Evolutionary conservation across 1,139 yeast species (phyloP).

Genomic region (Hyphopichia wangnamkhiaoensis): DNA sequence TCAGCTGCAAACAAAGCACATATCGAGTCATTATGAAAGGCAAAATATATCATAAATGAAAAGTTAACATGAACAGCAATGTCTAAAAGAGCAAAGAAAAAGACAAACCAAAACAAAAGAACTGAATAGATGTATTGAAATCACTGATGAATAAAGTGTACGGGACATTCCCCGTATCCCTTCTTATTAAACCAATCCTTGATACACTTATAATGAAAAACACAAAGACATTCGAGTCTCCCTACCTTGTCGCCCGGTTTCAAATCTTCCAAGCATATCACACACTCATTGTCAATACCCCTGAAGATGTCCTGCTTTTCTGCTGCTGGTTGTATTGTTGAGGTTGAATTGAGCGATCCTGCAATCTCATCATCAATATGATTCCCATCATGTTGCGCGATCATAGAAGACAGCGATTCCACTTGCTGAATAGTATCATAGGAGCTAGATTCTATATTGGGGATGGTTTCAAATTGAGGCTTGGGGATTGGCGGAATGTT

Average conservation of each 20-base stretch:
- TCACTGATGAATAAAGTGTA: slow-evolving; percentile 53
- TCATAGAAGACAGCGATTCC: slow-evolving; percentile 1
- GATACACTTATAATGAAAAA: slow-evolving; percentile 88
- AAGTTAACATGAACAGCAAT: neutral
- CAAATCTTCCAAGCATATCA: slow-evolving; percentile 89
- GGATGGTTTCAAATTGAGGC: slow-evolving; percentile 41
- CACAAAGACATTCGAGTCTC: slow-evolving; percentile 89
- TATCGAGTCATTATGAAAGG: too few relatives aligned
- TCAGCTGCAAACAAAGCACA: too few relatives aligned
- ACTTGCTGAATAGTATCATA: slow-evolving; percentile 14
- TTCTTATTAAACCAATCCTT: slow-evolving; percentile 86
- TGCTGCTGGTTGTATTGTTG: slow-evolving; percentile 21
- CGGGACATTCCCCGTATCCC: slow-evolving; percentile 86
- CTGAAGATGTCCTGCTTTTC: slow-evolving; percentile 20
- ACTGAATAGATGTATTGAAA: neutral
- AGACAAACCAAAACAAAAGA: neutral
- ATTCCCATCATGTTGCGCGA: slow-evolving; percentile 2
- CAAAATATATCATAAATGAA: too few relatives aligned
- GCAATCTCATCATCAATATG: slow-evolving; percentile 10
- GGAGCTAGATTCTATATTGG: slow-evolving; percentile 16
- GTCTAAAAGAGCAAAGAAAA: neutral
- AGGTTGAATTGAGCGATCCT: slow-evolving; percentile 26
- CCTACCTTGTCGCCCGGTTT: slow-evolving; percentile 87
- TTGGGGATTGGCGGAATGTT: slow-evolving; percentile 59
- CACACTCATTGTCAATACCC: slow-evolving; percentile 68